Base-by-base conservation (phyloP, 1,284 basidiomycete species). In the Naganishia albida region DNA sequence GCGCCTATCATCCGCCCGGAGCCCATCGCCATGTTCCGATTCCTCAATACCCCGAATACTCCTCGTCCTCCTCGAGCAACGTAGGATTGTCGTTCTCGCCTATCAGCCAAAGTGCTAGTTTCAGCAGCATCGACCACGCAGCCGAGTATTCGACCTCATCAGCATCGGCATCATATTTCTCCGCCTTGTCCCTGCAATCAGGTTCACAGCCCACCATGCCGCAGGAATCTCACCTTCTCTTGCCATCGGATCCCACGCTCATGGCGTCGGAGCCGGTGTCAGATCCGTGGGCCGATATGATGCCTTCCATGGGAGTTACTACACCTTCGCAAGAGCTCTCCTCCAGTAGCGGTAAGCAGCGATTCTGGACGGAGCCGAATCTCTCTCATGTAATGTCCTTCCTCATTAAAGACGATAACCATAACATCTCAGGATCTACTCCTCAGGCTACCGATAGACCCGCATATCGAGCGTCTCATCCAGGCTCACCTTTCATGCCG, bases 251-350 rank as follows among this genome's bases (percentile, higher is more conserved):
- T 7, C 15, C 30, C 20, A 13, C 15, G 16, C 28, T 38, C 34
- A 53, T 53, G 30, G 30, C 18, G 34, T 40, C 57, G 25, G 46
- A 20, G 1, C 16, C 46, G 12, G 28, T 20, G 23, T 39, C n/a
- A 39, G 46, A 39, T 25, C 40, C 20, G 3, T 60, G 57, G 57
- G 30, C 57, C 7, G 57, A 60, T 42, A 60, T 60, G 57, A 60
- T 60, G 57, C 57, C 57, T 1, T 60, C 57, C 7, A 60, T 60
- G 57, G 57, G 57, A 13, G 34, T 49, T 12, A 40, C 57, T 7
- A 60, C 57, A 26, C 57, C 57, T 18, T n/a, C 50, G 38, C 57
- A 50, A n/a, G 57, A 50, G 20, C 34, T 50, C 6, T n/a, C 39
- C 12, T 20, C 20, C 20, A 49, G 7, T 40, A 8, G 25, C 26